Base-by-base conservation (phyloP, 202 grass and related monocot species). In the Thinopyrum obtusiflorum region DNA sequence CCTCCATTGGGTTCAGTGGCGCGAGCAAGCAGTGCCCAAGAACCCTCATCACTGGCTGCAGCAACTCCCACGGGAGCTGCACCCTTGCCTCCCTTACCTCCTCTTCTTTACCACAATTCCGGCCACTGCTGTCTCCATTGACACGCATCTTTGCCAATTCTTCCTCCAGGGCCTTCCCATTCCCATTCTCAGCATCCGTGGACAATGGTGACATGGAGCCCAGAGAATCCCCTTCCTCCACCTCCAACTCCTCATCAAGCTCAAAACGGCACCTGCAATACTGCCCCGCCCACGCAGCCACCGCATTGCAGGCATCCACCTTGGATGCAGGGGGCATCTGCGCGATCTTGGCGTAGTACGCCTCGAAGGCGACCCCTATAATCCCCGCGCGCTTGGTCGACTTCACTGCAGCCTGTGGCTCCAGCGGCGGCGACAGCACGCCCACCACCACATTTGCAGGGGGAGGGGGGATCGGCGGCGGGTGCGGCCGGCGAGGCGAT, bases 21-120 rank as follows among this genome's bases (percentile, higher is more conserved):
- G 92, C 93, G 13, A 99, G 84, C 79, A 99, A 76, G 74, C 93
- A 99, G 86, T 99, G 97, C 9, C 97, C 97, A 65, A 98, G 79
- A 77, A 98, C 91, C 80, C 92, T 98, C 70, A 98, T 79, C 88
- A 94, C 78, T 6, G 97, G 97, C 86, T 98, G 93, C 40, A 98
- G 88, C 26, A 98, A 80, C 77, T 98, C 93, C 93, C 97, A 98
- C 7, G 96, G 91, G 62, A 98, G 93, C 17, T 89, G 93, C 74
- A 98, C 91, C 88, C 92, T 86, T 2, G 42, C 86, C 89, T 87
- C 83, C 76, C 80, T 88, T 17, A 64, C 74, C 57, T 86, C 68
- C 53, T 25, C 78, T 17, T 76, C 72, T 0, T 76, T 76, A 32
- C 63, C 21, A 72, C 91, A 92, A 69, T 89, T 78, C 33, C 36